Base-by-base conservation (phyloP, 345 rosid genomes). In the Pistacia atlantica region DNA sequence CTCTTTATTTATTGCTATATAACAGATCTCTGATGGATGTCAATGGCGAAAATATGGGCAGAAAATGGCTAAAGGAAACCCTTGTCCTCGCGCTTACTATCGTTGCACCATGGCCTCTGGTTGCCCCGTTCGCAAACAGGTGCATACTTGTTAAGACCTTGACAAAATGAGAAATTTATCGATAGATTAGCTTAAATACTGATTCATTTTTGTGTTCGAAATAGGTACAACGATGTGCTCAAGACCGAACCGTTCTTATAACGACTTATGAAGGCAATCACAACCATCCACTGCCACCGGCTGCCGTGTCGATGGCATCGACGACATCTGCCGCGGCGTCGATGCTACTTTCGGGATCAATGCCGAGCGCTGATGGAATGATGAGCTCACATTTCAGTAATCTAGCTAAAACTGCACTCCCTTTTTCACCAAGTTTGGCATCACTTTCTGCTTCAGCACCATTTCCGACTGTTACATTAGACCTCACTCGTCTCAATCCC, bases 31-130 rank as follows among this genome's bases (percentile, higher is more conserved):
- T 12, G 92, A 89, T 72, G 92, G 92, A 0, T 89, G 92, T 57
- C 92, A 89, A 69, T 89, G 92, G 92, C 82, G 92, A 62, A 89
- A 89, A 42, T 89, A 89, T 37, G 92, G 92, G 8, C 92, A 89
- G 22, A 89, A 89, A 79, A 87, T 86, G 85, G 92, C 92, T 2
- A 89, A 89, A 77, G 92, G 92, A 67, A 89, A 89, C 71, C 92
- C 92, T 1, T 89, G 87, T 55, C 92, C 92, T 42, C 80, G 92
- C 68, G 92, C 92, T 77, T 89, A 89, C 12, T 89, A 89, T 46
- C 84, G 92, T 22, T 89, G 92, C 82, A 83, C 92, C 65, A 89
- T 89, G 92, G 85, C 89, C 0, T 72, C 80, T n/a, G 87, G 83
- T 28, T 89, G 92, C 52, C 87, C 90, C 0, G 92, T 89, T 69